These are phyloP conservation scores for Saccharomycopsis javanensis DNA, from an alignment of 805 yeast genomes.

Conservation along the genomic window DNA sequence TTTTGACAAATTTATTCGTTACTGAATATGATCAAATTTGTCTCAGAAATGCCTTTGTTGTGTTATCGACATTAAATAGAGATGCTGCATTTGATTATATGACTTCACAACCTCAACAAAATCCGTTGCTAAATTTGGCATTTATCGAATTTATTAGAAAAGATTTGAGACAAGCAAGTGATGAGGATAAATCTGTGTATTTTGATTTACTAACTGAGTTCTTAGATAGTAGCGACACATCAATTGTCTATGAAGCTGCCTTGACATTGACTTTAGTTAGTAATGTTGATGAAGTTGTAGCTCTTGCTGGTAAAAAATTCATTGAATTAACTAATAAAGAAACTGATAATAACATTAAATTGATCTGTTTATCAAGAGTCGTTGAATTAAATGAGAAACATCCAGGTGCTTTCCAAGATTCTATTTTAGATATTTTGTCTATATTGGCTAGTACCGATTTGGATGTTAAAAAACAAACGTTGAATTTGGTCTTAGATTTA, in stretches of 20 bases:
- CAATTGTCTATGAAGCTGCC: conserved; percentile 88
- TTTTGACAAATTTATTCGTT: conserved; percentile 59
- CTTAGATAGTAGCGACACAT: conserved; percentile 55
- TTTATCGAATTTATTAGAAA: conserved; percentile 84
- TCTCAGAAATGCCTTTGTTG: conserved; percentile 89
- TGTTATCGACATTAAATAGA: conserved; percentile 72
- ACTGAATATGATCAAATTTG: conserved; percentile 90
- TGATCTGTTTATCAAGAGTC: conserved; percentile 82
- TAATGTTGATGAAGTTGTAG: conserved; percentile 49
- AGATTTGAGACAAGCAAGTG: conserved; percentile 51
- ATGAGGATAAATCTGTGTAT: conserved; percentile 62
- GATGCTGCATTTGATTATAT: conserved; percentile 73
- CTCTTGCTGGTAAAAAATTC: conserved; percentile 75
- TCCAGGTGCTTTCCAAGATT: conserved; percentile 78
- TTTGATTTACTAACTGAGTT: conserved; percentile 62
- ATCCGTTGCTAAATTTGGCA: conserved; percentile 78
- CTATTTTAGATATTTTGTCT: conserved; percentile 76
- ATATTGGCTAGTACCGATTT: conserved; percentile 81
- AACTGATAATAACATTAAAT: conserved; percentile 90
- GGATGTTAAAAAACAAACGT: conserved; percentile 83
- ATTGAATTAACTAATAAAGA: conserved; percentile 85
- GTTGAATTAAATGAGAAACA: conserved; percentile 60
- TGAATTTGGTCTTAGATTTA: conserved; percentile 72
- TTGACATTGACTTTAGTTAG: conserved; percentile 60
- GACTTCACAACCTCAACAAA: conserved; percentile 50